A percentile compares a stretch with the other conserved stretches of the same genome.
Evolutionary conservation across 345 rosid genomes (phyloP).

Genomic region (Aquilaria yunnanensis): DNA sequence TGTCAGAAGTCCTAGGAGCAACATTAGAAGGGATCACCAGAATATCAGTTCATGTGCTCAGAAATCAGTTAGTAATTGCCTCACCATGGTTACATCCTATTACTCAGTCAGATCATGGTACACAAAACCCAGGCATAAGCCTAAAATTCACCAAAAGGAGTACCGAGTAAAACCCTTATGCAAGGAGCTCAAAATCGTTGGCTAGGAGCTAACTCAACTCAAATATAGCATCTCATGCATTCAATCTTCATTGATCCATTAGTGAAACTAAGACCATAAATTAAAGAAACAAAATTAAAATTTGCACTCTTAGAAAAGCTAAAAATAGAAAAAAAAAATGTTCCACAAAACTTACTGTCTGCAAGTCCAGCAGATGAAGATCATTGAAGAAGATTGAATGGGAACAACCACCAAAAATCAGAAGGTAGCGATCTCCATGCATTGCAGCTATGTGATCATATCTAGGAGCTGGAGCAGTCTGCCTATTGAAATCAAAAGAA

Average conservation of each 20-base stretch:
- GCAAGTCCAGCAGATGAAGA: conserved; percentile 91
- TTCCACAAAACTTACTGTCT: conserved; percentile 43
- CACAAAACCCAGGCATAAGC: no score
- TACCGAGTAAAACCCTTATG: no score
- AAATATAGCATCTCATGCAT: not conserved
- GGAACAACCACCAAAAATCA: conserved; percentile 95
- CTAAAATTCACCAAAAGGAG: no score
- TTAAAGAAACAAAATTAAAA: conserved; percentile 7
- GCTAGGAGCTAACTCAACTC: no score
- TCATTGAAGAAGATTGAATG: conserved; percentile 89
- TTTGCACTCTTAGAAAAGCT: not conserved
- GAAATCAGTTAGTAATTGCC: no score
- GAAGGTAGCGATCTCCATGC: conserved; percentile 65
- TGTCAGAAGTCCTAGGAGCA: no score
- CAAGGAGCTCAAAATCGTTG: no score
- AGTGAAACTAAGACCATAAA: not conserved
- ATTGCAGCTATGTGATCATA: conserved; percentile 93
- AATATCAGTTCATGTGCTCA: no score
- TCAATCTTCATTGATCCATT: not conserved
- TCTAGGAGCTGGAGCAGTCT: conserved; percentile 92
- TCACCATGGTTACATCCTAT: no score
- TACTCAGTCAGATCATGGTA: no score
- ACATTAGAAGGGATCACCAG: no score
- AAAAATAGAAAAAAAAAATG: not conserved
- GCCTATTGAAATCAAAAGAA: conserved; percentile 52